A percentile compares a stretch with the other conserved stretches of the same genome.
These are phyloP conservation scores for Candida hungchunana DNA, from an alignment of 805 yeast genomes.

Conservation along the genomic window DNA sequence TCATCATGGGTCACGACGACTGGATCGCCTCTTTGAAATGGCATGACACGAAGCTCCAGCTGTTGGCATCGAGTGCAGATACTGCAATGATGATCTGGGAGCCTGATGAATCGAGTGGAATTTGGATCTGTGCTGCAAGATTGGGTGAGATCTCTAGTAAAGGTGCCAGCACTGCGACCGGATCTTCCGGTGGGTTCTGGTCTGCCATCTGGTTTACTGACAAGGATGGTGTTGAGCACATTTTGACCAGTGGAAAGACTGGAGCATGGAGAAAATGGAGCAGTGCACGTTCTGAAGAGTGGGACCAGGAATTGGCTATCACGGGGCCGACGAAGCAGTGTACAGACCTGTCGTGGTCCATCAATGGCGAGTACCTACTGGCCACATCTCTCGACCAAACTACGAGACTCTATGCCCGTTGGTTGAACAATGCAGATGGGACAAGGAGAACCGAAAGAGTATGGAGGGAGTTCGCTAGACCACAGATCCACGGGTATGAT, in stretches of 20 bases:
- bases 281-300: constrained; percentile 27
- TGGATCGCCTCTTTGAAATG: constrained; percentile 88
- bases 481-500: constrained; percentile 97
- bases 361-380: constrained; percentile 59
- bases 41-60: constrained; percentile 54
- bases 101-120: constrained; percentile 79
- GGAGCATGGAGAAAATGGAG: constrained; percentile 88
- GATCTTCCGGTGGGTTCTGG: constrained; percentile 80
- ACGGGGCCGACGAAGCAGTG: constrained; percentile 75
- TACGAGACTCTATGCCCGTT: constrained; percentile 73
- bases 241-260: constrained; percentile 83
- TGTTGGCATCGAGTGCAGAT: constrained; percentile 88
- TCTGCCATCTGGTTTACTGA: constrained; percentile 63
- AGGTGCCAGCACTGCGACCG: constrained; percentile 98
- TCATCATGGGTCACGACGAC: constrained; percentile 97
- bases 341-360: constrained; percentile 78
- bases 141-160: constrained; percentile 91
- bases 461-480: constrained; percentile 94
- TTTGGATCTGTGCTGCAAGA: constrained; percentile 80
- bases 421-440: constrained; percentile 38
- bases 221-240: constrained; percentile 36
- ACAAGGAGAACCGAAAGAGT: constrained; percentile 30
- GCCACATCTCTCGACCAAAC: constrained; percentile 92
- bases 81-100: constrained; percentile 93
- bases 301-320: constrained; percentile 50